Percentiles rank a stretch among this genome's conserved stretches.
Conservation (phyloP, 805 yeast species). For the Martiniozyma abietophila region DNA sequence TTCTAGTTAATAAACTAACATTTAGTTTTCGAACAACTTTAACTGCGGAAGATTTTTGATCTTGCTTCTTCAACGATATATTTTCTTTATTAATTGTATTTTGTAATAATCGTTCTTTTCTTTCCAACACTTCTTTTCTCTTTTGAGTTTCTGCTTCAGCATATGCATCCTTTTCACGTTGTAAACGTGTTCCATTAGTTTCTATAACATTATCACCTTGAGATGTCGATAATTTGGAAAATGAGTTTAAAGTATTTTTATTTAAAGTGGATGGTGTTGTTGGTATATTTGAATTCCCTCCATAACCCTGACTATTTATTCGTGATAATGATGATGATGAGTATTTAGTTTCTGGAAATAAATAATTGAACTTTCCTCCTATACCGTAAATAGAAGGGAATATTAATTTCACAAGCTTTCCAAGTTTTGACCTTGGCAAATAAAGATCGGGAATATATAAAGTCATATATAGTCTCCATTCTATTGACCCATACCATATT, state of each 20-base stretch:
- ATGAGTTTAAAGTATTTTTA: too few relatives aligned
- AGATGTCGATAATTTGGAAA: too few relatives aligned
- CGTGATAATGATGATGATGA: too few relatives aligned
- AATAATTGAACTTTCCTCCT: too few relatives aligned
- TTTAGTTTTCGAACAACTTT: slow-evolving; percentile 10
- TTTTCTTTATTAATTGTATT: slow-evolving; percentile 9
- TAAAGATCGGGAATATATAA: slow-evolving; percentile 39
- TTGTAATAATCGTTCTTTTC: too few relatives aligned
- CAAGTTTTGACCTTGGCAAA: slow-evolving; percentile 23
- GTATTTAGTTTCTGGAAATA: too few relatives aligned
- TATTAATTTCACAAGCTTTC: slow-evolving; percentile 13
- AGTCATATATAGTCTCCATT: slow-evolving; percentile 48
- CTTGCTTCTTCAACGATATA: slow-evolving; percentile 8
- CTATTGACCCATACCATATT: slow-evolving; percentile 25
- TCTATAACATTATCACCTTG: slow-evolving; percentile 49
- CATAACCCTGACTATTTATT: too few relatives aligned
- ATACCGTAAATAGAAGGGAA: slow-evolving; percentile 5
- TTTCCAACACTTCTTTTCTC: slow-evolving; percentile 12
- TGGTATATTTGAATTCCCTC: too few relatives aligned
- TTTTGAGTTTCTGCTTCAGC: slow-evolving; percentile 19
- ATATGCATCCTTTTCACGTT: slow-evolving; percentile 27
- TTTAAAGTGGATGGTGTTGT: too few relatives aligned
- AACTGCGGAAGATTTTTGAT: too few relatives aligned
- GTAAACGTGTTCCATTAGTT: too few relatives aligned
- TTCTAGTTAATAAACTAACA: slow-evolving; percentile 9